These are phyloP conservation scores for Diplodia scrobiculata DNA, from an alignment of 2,329 filamentous ascomycete species.

Conservation along the genomic window DNA sequence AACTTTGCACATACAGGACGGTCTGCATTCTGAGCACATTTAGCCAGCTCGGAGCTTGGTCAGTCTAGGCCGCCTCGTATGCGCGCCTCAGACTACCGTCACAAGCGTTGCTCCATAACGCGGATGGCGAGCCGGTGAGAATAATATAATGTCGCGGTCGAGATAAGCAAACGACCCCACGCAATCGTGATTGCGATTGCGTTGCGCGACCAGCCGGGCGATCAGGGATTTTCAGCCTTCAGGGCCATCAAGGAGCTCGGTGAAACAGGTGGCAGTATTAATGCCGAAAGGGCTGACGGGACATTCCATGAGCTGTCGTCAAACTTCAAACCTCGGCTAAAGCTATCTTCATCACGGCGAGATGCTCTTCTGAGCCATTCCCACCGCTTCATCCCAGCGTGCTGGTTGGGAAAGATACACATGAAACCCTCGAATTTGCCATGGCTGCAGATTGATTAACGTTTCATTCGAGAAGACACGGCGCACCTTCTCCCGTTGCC, in stretches of 20 bases:
- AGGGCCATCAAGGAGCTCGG: background rate
- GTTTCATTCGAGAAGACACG: conserved; percentile 22
- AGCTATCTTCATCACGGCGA: conserved; percentile 6
- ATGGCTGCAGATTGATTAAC: conserved; percentile 15
- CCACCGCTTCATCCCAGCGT: conserved; percentile 6
- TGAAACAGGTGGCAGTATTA: background rate
- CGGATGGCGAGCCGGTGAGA: background rate
- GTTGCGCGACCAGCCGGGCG: conserved; percentile 10
- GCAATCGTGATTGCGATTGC: conserved; percentile 17
- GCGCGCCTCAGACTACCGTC: background rate
- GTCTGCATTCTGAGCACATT: background rate
- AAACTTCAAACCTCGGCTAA: conserved; percentile 7
- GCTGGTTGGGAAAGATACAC: conserved; percentile 13
- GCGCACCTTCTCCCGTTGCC: background rate
- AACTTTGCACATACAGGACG: conserved; percentile 7
- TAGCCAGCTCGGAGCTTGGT: background rate
- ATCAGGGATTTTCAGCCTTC: conserved; percentile 18
- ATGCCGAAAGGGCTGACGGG: conserved; percentile 7
- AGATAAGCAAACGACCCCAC: conserved; percentile 24
- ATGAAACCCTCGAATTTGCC: conserved; percentile 18
- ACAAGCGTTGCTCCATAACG: conserved; percentile 11
- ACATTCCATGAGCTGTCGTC: conserved; percentile 3
- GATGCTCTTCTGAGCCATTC: conserved; percentile 17
- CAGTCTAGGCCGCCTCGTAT: background rate
- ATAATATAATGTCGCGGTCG: conserved; percentile 3